Base-by-base conservation (phyloP, 768 basidiomycete genomes). In the Amanita jacksonii region DNA sequence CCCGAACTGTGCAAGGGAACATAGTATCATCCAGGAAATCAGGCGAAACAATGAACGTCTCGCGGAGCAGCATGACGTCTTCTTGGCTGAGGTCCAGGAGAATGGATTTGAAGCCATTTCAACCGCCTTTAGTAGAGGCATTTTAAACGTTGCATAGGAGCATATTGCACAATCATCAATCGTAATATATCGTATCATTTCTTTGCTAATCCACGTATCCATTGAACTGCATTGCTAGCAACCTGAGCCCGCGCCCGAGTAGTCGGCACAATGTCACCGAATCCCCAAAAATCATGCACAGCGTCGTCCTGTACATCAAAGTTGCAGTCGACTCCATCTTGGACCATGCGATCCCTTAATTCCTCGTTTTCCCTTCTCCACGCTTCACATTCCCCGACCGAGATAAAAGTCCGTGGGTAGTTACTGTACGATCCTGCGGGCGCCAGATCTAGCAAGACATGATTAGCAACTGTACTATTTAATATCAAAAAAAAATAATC, bases 21-120 rank as follows among this genome's bases (percentile, higher is more conserved):
- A 97, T 52, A 80, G 84, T 24, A 76, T 96, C 30, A 84, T 97
- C 35, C 81, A 87, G 23, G 93, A 97, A 59, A 87, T 99, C 41
- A 69, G 87, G 49, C 70, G 77, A 49, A 88, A 87, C 55, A 97
- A 97, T 50, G 87, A 85, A 51, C 70, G 77, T 47, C 64, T 93
- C 45, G 86, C 82, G 8, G 81, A 85, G 54, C 82, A 89, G 49
- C 86, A 89, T 52, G 85, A 87, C 15, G 54, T 86, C 10, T 89
- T 89, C 66, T 60, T 87, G 24, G 71, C 77, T 3, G 84, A 89
- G 50, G 86, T 88, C 27, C 69, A 77, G 49, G 74, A 76, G 55
- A 77, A 76, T 41, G 85, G 86, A 1, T 88, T 88, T 54, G 68
- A 70, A 48, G 79, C 80, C 9, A 69, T 89, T 18, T 83, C 85